These are phyloP conservation scores for Ustilago lituana DNA, from an alignment of 1,284 basidiomycete genomes.

Conservation along the genomic window DNA sequence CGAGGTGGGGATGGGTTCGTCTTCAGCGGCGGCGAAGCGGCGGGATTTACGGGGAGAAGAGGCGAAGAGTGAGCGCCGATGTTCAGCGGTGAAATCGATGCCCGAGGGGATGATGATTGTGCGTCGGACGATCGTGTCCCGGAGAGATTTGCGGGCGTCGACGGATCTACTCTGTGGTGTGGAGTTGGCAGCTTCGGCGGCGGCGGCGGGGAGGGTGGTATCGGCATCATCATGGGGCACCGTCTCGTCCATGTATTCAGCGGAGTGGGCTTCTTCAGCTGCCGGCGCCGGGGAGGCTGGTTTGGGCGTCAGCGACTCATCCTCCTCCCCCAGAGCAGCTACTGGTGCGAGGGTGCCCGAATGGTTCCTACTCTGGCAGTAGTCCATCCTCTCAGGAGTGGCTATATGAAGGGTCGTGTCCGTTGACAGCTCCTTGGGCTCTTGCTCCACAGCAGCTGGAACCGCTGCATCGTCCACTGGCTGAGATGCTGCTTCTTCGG, in stretches of 20 bases:
- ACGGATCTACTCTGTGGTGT: background rate
- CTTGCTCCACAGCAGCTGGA: background rate
- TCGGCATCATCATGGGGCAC: conserved; percentile 2
- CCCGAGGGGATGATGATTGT: conserved; percentile 60
- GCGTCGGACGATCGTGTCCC: conserved; percentile 58
- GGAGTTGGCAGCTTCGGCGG: background rate
- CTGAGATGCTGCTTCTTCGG: background rate
- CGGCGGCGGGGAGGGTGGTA: background rate
- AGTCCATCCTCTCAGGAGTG: conserved; percentile 7
- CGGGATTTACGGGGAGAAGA: conserved; percentile 49
- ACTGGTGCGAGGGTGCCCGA: conserved; percentile 2
- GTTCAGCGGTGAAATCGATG: conserved; percentile 22
- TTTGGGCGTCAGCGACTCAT: conserved; percentile 8
- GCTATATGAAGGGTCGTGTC: conserved; percentile 9
- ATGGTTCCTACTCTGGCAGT: conserved; percentile 4
- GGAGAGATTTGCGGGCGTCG: conserved; percentile 41
- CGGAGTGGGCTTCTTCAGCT: background rate
- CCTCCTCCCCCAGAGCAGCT: background rate
- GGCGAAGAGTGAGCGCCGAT: conserved; percentile 35
- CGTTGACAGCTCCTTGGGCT: conserved; percentile 1
- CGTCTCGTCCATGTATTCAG: conserved; percentile 1
- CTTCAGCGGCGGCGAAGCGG: conserved; percentile 20
- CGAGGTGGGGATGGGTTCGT: conserved; percentile 29
- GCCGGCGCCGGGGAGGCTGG: conserved; percentile 3
- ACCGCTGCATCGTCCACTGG: background rate